Conservation (phyloP, 1,139 yeast genomes). For the Magnusiomyces suaveolens region DNA sequence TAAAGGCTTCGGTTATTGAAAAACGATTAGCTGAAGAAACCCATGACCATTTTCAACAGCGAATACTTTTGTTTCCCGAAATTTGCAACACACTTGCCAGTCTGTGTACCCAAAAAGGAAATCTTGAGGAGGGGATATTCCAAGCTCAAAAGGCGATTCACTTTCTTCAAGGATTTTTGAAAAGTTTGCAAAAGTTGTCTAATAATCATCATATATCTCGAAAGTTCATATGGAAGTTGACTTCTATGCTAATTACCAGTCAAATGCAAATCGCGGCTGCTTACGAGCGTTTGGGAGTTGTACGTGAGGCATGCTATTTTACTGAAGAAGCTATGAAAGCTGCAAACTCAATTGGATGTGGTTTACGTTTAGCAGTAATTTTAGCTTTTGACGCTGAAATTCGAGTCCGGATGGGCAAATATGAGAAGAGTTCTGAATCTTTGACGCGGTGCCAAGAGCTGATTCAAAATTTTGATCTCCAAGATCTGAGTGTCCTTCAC, state of each 20-base stretch:
- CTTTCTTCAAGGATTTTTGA: constrained; percentile 19
- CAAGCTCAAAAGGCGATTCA: constrained; percentile 17
- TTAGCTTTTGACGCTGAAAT: constrained; percentile 22
- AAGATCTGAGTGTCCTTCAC: constrained; percentile 20
- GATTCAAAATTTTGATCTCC: constrained; percentile 17
- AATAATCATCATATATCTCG: background rate
- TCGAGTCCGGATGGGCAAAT: constrained; percentile 19
- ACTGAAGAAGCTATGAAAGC: constrained; percentile 21
- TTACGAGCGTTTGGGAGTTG: constrained; percentile 22
- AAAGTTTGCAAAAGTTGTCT: constrained; percentile 9
- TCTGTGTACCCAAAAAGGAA: constrained; percentile 15
- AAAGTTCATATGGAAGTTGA: constrained; percentile 14
- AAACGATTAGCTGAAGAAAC: constrained; percentile 17
- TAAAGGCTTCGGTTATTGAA: constrained; percentile 12
- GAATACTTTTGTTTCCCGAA: constrained; percentile 16
- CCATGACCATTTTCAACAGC: constrained; percentile 16
- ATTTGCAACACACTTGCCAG: constrained; percentile 15
- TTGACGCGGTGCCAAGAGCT: constrained; percentile 21
- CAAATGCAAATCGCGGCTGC: constrained; percentile 18
- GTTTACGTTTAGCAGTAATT: constrained; percentile 17
- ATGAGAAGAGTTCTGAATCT: constrained; percentile 18
- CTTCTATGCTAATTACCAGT: constrained; percentile 17
- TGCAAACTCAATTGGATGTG: constrained; percentile 17
- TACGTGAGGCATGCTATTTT: constrained; percentile 20
- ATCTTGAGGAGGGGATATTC: constrained; percentile 17